Conservation (phyloP, 768 basidiomycete species). For the Calocera viscosa region DNA sequence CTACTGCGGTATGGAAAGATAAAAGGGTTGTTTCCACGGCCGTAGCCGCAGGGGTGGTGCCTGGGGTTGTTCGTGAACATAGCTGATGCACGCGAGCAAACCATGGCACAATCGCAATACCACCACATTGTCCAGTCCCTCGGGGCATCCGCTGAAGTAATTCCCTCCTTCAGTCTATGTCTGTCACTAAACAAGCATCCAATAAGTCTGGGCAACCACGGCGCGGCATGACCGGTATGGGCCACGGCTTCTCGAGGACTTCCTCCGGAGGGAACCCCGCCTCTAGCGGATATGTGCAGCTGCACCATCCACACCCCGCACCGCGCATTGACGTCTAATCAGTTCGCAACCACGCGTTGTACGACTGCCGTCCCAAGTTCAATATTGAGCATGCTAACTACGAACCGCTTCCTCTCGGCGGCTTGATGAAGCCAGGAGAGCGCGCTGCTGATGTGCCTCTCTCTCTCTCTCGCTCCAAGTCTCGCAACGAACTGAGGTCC, state of each 20-base stretch:
- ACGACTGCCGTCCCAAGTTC: background rate
- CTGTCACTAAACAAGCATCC: background rate
- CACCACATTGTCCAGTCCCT: background rate
- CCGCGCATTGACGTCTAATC: background rate
- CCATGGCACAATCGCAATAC: too few relatives aligned
- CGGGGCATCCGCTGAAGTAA: background rate
- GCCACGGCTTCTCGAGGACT: background rate
- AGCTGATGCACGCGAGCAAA: too few relatives aligned
- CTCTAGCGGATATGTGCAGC: background rate
- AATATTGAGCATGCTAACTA: background rate
- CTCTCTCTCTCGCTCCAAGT: background rate
- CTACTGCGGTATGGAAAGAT: too few relatives aligned
- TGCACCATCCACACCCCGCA: background rate
- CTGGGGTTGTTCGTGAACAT: too few relatives aligned
- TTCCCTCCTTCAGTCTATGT: background rate
- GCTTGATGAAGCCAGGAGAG: background rate
- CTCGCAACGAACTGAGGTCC: background rate
- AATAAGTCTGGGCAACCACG: background rate
- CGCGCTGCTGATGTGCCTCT: background rate
- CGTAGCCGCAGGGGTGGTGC: too few relatives aligned
- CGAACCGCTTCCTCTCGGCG: background rate
- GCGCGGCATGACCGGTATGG: background rate
- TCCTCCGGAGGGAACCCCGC: background rate
- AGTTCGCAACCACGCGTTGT: background rate
- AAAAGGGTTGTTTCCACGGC: too few relatives aligned